Base-by-base conservation (phyloP, 257 asterid species). In the Nicotiana sylvestris region DNA sequence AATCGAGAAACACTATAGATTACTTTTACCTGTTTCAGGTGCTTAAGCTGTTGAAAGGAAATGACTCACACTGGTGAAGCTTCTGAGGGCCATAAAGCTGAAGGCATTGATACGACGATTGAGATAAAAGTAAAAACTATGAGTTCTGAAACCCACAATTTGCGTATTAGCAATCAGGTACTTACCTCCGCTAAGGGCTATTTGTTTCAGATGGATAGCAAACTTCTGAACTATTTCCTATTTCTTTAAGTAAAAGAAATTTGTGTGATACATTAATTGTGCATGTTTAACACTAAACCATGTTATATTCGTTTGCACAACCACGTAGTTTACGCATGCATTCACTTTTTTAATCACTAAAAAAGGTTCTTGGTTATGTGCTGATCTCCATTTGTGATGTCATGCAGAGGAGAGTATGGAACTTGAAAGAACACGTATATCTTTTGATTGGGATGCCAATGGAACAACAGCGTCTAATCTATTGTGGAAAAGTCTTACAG, bases 381-480 rank as follows among this genome's bases (percentile, higher is more conserved):
- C 1, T 55, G n/a, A 15, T 55, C 6, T 13, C 18, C 60, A 55
- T 55, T 62, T 62, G 4, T 62, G 32, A 9, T 60, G 29, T n/a
- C 13, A 18, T 60, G 68, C 6, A 25, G 68, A 62, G 16, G 17
- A 62, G 1, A 25, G 37, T 9, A 27, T 10, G 16, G 2, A 27
- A 25, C 4, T 25, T 69, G 77, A 80, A 80, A 58, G 82, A 64
- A 25, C 43, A 35, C 17, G 37, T 80, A 58, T 60, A 61, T 39
- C 11, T 30, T n/a, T 51, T 80, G 37, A 43, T 37, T 62, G 76
- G 61, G 65, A 39, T 43, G 3, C 32, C 64, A 15, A 33, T 32
- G 6, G 82, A 80, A 62, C 61, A 39, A 80, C 82, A 80, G 0
- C 62, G 76, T 12, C 39, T 80, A 11, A 80, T 80, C 4, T 61